Conservation (phyloP, 1,284 basidiomycete genomes). For the Ceratobasidium papillatum region DNA sequence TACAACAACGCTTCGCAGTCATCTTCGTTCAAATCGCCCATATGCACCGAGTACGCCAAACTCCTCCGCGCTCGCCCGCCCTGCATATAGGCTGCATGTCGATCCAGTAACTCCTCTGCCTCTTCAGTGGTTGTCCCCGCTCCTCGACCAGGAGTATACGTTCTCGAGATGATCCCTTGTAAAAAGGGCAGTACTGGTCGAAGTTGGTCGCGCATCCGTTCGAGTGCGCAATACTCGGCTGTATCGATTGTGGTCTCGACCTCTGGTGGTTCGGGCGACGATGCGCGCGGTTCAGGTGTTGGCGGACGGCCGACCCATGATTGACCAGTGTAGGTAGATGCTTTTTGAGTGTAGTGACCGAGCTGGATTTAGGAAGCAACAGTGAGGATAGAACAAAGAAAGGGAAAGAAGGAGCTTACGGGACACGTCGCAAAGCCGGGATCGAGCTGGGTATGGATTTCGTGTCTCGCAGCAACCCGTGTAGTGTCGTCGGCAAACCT, state of each 20-base stretch:
- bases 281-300: conserved; percentile 32
- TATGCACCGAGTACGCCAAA: conserved; percentile 31
- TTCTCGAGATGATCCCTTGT: conserved; percentile 40
- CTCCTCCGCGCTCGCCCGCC: conserved; percentile 35
- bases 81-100: conserved; percentile 42
- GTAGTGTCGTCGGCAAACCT: conserved; percentile 36
- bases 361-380: conserved; percentile 1
- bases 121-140: not conserved
- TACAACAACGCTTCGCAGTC: conserved; percentile 38
- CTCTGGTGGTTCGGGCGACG: conserved; percentile 28
- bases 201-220: conserved; percentile 40
- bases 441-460: conserved; percentile 14
- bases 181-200: conserved; percentile 34
- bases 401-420: conserved; percentile 14
- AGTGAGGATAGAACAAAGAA: not conserved
- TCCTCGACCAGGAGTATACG: conserved; percentile 22
- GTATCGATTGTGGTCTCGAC: conserved; percentile 15
- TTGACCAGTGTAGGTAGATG: not conserved
- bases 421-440: conserved; percentile 40
- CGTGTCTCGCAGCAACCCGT: conserved; percentile 20
- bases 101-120: not conserved
- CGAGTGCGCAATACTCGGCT: conserved; percentile 23
- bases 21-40: conserved; percentile 39
- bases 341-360: conserved; percentile 14
- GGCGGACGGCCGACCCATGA: conserved; percentile 31